phyloP scores from a whole-genome alignment of 768 basidiomycete genomes.

The Cystobasidium ongulense region DNA sequence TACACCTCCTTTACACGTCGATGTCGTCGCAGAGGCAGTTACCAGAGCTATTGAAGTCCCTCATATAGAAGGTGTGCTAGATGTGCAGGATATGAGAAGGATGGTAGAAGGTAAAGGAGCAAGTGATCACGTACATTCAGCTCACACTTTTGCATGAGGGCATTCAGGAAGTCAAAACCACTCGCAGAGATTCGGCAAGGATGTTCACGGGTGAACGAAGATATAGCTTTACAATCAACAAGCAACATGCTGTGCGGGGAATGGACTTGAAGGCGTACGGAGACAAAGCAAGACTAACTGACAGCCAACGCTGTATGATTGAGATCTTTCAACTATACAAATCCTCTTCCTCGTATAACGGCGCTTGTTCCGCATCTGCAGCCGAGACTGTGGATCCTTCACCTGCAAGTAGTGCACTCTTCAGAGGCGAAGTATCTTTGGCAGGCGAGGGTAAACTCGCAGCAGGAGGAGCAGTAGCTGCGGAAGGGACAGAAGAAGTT shows the following conservation, averaged over 20 bases:
- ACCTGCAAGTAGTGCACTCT: background rate
- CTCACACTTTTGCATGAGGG: background rate
- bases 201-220: too few species aligned
- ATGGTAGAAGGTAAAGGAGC: slow-evolving; percentile 54
- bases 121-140: background rate
- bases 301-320: background rate
- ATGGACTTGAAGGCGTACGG: too few species aligned
- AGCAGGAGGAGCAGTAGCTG: background rate
- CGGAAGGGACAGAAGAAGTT: too few species aligned
- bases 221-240: background rate
- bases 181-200: background rate
- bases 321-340: background rate
- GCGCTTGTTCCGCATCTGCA: background rate
- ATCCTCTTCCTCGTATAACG: slow-evolving; percentile 16
- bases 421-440: background rate
- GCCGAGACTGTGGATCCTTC: background rate
- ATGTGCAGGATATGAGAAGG: slow-evolving; percentile 64
- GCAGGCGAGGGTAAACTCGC: background rate
- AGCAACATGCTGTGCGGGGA: too few species aligned
- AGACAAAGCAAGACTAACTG: too few species aligned
- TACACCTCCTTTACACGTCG: slow-evolving; percentile 89
- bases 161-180: background rate
- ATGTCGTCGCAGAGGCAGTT: slow-evolving; percentile 81
- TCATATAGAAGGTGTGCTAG: slow-evolving; percentile 59
- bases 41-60: slow-evolving; percentile 55